Evolutionary conservation across 768 basidiomycete species (phyloP).

Genomic region (Kwoniella sp.): DNA sequence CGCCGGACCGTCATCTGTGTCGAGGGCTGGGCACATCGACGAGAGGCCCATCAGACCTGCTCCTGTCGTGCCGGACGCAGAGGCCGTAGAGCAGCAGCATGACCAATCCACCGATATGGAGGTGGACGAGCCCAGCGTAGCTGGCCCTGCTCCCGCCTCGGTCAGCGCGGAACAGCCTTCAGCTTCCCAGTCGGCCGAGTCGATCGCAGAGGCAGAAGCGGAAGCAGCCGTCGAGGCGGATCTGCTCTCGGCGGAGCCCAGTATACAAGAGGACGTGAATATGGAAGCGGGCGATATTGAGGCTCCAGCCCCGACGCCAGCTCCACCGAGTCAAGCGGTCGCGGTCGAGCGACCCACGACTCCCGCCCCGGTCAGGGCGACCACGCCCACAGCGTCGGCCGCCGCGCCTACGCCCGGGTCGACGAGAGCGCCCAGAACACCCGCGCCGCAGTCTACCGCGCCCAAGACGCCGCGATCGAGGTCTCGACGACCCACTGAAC

Average conservation of each 20-base stretch:
- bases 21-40: background rate
- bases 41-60: slow-evolving; percentile 15
- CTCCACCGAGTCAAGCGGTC: too few species aligned
- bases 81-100: too few species aligned
- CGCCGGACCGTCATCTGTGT: background rate
- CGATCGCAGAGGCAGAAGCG: background rate
- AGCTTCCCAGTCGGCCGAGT: too few species aligned
- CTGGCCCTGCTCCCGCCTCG: background rate
- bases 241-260: background rate
- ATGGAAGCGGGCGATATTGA: slow-evolving; percentile 12
- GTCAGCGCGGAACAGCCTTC: background rate
- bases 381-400: background rate
- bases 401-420: too few species aligned
- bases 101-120: too few species aligned
- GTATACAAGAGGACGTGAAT: background rate
- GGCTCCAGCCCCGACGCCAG: too few species aligned
- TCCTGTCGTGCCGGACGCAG: background rate
- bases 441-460: background rate
- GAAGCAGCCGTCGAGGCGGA: background rate
- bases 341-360: too few species aligned
- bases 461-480: slow-evolving; percentile 13
- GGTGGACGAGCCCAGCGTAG: background rate
- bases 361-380: too few species aligned
- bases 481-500: background rate
- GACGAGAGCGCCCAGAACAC: slow-evolving; percentile 2